A percentile compares a stretch with the other conserved stretches of the same genome.
Evolutionary conservation across 352 stramenopile genomes (phyloP).

Genomic region (Hyaloperonospora brassicae): DNA sequence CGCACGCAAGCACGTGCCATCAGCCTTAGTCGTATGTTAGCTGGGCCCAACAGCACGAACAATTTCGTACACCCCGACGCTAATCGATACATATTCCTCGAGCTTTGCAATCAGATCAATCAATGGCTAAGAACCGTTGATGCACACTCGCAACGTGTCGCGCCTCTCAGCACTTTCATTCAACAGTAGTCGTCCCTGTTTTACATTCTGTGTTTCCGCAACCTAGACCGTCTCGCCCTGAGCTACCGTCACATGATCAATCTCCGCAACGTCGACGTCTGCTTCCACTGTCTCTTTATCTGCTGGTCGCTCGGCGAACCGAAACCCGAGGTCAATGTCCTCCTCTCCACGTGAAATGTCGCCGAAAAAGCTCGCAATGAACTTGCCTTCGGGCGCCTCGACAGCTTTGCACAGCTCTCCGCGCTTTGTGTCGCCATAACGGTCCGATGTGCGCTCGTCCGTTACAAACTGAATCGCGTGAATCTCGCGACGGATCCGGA

Average conservation of each 20-base stretch:
- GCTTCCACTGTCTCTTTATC: not conserved
- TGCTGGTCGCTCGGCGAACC: conserved; percentile 13
- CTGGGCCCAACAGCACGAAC: too few species aligned
- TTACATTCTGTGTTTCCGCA: not conserved
- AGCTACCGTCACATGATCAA: conserved; percentile 20
- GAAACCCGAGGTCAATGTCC: conserved; percentile 20
- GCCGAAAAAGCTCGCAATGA: conserved; percentile 25
- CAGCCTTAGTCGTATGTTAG: too few species aligned
- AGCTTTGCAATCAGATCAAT: too few species aligned
- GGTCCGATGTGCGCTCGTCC: conserved; percentile 16
- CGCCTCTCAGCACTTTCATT: not conserved
- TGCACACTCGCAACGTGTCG: too few species aligned
- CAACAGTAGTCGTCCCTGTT: conserved; percentile 1
- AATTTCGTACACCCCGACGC: too few species aligned
- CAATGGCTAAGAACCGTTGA: too few species aligned
- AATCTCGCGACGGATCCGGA: conserved; percentile 22
- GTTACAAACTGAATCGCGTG: conserved; percentile 29
- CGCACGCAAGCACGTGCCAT: too few species aligned
- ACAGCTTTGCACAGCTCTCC: conserved; percentile 28
- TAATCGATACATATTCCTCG: too few species aligned
- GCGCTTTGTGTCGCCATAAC: conserved; percentile 15
- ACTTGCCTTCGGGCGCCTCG: conserved; percentile 22
- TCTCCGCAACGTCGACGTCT: conserved; percentile 17
- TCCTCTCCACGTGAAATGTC: conserved; percentile 14
- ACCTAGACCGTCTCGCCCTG: not conserved